Conservation (phyloP, 108 stramenopile genomes). For the Conticribra weissflogii region DNA sequence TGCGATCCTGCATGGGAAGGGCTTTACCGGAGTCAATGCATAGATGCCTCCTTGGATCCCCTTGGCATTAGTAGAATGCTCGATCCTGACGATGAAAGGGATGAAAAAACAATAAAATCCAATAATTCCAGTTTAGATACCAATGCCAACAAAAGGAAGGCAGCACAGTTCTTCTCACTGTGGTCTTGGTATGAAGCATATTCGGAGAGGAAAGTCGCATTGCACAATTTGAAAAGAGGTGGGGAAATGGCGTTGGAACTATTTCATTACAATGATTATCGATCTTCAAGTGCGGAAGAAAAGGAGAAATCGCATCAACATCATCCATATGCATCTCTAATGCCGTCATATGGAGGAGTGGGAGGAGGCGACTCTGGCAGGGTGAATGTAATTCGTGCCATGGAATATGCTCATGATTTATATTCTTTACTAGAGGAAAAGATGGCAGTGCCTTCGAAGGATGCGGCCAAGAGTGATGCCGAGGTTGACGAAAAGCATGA, state of each 20-base stretch:
- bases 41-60: slow-evolving; percentile 47
- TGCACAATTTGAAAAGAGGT: slow-evolving; percentile 12
- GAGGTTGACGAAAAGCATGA: neutral
- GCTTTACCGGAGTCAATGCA: slow-evolving; percentile 60
- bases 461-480: neutral
- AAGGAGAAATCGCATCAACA: slow-evolving; percentile 8
- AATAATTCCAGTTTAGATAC: too few species aligned
- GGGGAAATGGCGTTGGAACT: slow-evolving; percentile 27
- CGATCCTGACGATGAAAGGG: neutral
- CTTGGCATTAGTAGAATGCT: neutral
- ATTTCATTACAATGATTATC: slow-evolving; percentile 35
- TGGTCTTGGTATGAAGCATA: slow-evolving; percentile 63
- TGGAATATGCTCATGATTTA: slow-evolving; percentile 54
- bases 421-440: slow-evolving; percentile 56
- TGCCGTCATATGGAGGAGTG: slow-evolving; percentile 25
- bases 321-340: slow-evolving; percentile 20
- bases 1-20: slow-evolving; percentile 71
- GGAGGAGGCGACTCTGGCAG: slow-evolving; percentile 30
- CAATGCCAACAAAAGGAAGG: neutral
- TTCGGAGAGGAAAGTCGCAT: slow-evolving; percentile 50
- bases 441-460: slow-evolving; percentile 24
- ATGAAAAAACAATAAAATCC: neutral
- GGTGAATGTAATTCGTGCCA: slow-evolving; percentile 48
- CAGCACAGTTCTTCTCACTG: slow-evolving; percentile 25
- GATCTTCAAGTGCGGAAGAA: neutral